These are phyloP conservation scores for Torulaspora globosa DNA, from an alignment of 1,139 yeast genomes.

Conservation along the genomic window DNA sequence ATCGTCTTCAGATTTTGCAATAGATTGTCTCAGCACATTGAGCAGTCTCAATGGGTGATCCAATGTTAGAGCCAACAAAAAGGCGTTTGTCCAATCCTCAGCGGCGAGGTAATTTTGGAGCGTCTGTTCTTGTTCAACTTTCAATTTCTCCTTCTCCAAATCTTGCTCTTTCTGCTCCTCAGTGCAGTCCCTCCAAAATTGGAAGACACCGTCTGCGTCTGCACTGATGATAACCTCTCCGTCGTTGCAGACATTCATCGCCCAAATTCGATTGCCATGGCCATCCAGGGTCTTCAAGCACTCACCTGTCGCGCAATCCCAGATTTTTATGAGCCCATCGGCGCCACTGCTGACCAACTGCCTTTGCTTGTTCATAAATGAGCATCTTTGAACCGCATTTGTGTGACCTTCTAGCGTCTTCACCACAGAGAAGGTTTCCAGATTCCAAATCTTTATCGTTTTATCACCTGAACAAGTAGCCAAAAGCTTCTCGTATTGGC, in stretches of 20 bases:
- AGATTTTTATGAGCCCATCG: constrained; percentile 85
- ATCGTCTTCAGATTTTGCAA: constrained; percentile 27
- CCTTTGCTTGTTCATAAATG: constrained; percentile 60
- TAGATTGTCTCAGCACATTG: constrained; percentile 58
- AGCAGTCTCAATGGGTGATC: constrained; percentile 84
- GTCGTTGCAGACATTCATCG: constrained; percentile 60
- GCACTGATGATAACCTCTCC: constrained; percentile 75
- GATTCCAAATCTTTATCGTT: constrained; percentile 83
- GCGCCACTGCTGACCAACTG: constrained; percentile 86
- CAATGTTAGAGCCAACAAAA: constrained; percentile 74
- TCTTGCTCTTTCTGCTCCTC: constrained; percentile 57
- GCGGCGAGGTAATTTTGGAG: constrained; percentile 65
- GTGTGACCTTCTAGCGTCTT: constrained; percentile 93
- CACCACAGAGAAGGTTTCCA: constrained; percentile 66
- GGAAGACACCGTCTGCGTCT: constrained; percentile 91
- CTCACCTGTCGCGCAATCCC: constrained; percentile 81
- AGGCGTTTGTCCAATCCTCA: constrained; percentile 85
- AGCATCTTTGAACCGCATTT: constrained; percentile 81
- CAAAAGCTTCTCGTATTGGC: constrained; percentile 67
- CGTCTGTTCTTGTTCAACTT: constrained; percentile 83
- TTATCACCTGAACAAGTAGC: constrained; percentile 89
- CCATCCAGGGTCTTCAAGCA: constrained; percentile 78
- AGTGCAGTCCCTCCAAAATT: constrained; percentile 84
- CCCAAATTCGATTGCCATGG: constrained; percentile 95
- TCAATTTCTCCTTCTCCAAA: constrained; percentile 47